Evolutionary conservation across 192 early-diverging fungal genomes (phyloP).

Genomic region (Coemansia sp.): DNA sequence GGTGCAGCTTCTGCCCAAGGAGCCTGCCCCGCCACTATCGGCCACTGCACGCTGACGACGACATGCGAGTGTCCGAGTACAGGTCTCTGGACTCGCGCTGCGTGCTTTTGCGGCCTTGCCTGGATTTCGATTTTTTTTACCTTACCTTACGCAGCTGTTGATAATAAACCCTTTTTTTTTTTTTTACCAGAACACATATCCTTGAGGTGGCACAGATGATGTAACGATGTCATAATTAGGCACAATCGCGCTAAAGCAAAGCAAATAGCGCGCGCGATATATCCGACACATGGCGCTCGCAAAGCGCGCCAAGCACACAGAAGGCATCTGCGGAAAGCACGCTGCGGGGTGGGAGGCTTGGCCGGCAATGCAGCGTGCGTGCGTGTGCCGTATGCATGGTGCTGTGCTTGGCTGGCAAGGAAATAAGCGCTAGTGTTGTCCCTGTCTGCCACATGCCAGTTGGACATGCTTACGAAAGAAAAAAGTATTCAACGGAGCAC

Average conservation of each 20-base stretch:
- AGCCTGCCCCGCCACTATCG: background rate
- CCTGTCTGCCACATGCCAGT: background rate
- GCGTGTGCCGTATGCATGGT: background rate
- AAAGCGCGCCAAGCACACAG: background rate
- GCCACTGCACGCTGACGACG: background rate
- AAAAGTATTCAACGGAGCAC: background rate
- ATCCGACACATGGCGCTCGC: background rate
- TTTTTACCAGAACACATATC: too few species aligned
- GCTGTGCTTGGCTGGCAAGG: background rate
- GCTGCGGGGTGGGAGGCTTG: background rate
- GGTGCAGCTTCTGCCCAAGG: conserved; percentile 1
- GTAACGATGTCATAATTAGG: too few species aligned
- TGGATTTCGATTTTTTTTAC: too few species aligned
- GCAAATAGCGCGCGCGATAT: background rate
- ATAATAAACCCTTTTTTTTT: too few species aligned
- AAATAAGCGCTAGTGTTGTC: background rate
- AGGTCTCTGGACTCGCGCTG: too few species aligned
- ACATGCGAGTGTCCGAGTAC: too few species aligned
- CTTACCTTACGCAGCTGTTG: too few species aligned
- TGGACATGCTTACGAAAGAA: background rate
- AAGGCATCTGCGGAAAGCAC: background rate
- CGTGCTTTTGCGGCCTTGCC: too few species aligned
- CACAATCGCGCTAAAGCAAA: too few species aligned
- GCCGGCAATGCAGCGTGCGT: background rate
- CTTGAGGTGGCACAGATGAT: too few species aligned